Evolutionary conservation across 257 asterid genomes (phyloP).

Genomic region (Mentha longifolia): DNA sequence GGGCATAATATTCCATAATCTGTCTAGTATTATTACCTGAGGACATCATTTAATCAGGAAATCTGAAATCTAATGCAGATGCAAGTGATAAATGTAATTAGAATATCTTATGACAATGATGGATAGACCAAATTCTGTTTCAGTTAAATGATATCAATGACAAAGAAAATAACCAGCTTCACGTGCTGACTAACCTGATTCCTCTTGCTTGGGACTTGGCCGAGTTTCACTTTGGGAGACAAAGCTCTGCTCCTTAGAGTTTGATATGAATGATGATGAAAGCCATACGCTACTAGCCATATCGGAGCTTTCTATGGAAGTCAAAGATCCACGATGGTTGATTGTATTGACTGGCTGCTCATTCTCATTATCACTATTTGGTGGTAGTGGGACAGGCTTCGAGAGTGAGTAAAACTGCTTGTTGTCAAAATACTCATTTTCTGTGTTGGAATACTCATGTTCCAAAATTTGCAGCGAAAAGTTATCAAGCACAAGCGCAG

Average conservation of each 20-base stretch:
- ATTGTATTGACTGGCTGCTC: conserved; percentile 42
- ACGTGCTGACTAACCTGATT: too few species aligned
- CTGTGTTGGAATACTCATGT: conserved; percentile 39
- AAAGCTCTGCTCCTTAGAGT: conserved; percentile 40
- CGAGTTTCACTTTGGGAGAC: conserved; percentile 44
- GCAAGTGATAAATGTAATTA: background rate
- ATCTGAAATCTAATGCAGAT: background rate
- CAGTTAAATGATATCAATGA: conserved; percentile 1
- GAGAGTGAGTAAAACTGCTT: conserved; percentile 54
- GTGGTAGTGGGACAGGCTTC: conserved; percentile 53
- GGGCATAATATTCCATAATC: conserved; percentile 26
- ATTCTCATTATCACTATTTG: conserved; percentile 41
- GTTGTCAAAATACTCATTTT: conserved; percentile 45
- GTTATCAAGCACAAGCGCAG: conserved; percentile 63
- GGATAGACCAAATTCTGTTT: too few species aligned
- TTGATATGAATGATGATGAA: conserved; percentile 31
- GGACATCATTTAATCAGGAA: conserved; percentile 20
- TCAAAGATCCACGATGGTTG: conserved; percentile 36
- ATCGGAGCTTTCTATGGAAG: conserved; percentile 48
- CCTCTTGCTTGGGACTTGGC: conserved; percentile 41
- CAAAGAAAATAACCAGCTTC: background rate
- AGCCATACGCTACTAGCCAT: conserved; percentile 34
- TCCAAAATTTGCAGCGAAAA: conserved; percentile 49
- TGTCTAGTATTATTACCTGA: conserved; percentile 43
- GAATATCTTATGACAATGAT: background rate